These are phyloP conservation scores for Desmodesmus armatus DNA, from an alignment of 139 green algal species.

Conservation along the genomic window DNA sequence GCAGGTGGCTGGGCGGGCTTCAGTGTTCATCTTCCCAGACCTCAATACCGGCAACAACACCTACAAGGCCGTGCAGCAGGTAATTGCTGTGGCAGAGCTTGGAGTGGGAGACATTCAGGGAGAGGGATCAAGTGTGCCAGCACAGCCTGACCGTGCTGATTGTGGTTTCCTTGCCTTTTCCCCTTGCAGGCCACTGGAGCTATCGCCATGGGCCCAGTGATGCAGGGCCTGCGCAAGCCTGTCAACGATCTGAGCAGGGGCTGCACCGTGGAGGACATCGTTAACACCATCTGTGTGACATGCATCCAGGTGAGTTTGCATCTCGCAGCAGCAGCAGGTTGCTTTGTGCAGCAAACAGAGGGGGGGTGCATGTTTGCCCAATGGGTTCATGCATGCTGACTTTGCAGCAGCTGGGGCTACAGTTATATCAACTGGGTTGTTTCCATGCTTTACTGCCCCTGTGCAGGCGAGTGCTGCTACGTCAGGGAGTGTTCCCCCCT, in stretches of 20 bases:
- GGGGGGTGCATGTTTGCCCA: too few relatives aligned
- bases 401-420: too few relatives aligned
- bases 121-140: too few relatives aligned
- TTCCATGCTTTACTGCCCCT: too few relatives aligned
- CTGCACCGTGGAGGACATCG: constrained; percentile 92
- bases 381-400: too few relatives aligned
- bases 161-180: too few relatives aligned
- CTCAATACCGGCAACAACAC: constrained; percentile 94
- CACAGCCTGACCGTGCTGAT: too few relatives aligned
- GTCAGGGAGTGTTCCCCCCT: too few relatives aligned
- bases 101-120: too few relatives aligned
- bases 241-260: constrained; percentile 94
- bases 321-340: background rate
- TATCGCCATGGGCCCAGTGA: constrained; percentile 90
- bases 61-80: constrained; percentile 83
- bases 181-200: constrained; percentile 80
- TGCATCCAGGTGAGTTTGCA: constrained; percentile 68
- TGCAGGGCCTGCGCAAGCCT: constrained; percentile 89
- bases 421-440: too few relatives aligned
- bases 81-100: too few relatives aligned
- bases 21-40: constrained; percentile 92
- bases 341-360: background rate
- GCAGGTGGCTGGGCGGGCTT: constrained; percentile 86
- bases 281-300: constrained; percentile 91
- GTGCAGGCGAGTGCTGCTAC: too few relatives aligned